A percentile compares a stretch with the other conserved stretches of the same genome.
Conservation (phyloP, 2,329 filamentous ascomycete species). For the Aspergillus candidus region DNA sequence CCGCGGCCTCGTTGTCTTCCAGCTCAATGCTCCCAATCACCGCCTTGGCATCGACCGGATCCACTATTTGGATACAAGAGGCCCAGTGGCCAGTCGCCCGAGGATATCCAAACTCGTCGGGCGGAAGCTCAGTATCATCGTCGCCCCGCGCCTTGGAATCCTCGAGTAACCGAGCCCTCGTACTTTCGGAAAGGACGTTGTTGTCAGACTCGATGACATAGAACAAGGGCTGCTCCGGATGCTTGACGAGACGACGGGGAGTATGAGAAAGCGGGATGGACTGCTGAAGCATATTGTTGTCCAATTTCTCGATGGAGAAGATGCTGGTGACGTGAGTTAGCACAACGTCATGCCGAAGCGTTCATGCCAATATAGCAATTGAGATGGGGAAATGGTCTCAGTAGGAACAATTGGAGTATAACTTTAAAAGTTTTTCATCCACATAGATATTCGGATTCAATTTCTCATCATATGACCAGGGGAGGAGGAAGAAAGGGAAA, state of each 20-base stretch:
- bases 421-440: conserved; percentile 41
- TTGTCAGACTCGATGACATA: conserved; percentile 94
- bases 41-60: conserved; percentile 67
- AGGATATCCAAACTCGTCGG: conserved; percentile 84
- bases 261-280: conserved; percentile 84
- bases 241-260: conserved; percentile 77
- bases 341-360: background rate
- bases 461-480: conserved; percentile 42
- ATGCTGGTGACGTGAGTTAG: conserved; percentile 51
- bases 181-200: conserved; percentile 77
- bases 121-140: conserved; percentile 62
- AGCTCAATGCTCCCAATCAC: conserved; percentile 76
- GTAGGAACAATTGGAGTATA: conserved; percentile 92
- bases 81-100: conserved; percentile 82
- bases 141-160: conserved; percentile 67
- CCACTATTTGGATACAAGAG: conserved; percentile 88
- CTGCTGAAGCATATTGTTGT: conserved; percentile 79
- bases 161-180: conserved; percentile 65
- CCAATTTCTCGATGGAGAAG: conserved; percentile 81
- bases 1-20: conserved; percentile 82
- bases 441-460: conserved; percentile 35
- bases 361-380: background rate
- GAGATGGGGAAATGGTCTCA: conserved; percentile 49
- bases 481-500: conserved; percentile 10
- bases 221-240: conserved; percentile 82